Conservation (phyloP, 768 basidiomycete genomes). For the Hypholoma sublateritium region DNA sequence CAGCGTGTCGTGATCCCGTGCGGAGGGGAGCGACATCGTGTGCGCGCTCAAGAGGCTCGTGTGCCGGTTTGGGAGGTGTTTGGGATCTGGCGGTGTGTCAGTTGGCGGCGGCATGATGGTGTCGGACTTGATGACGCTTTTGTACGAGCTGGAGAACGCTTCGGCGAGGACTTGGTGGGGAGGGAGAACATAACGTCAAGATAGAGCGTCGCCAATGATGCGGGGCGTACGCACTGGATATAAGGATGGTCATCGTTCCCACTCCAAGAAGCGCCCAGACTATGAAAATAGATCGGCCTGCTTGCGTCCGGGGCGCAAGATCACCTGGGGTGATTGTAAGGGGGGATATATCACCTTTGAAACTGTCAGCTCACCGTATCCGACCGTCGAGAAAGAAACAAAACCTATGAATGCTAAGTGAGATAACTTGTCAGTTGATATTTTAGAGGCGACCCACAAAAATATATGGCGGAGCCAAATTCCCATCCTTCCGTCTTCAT, state of each 20-base stretch:
- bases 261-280: conserved; percentile 80
- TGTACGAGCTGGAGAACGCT: conserved; percentile 65
- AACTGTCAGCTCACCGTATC: conserved; percentile 44
- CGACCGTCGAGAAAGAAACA: conserved; percentile 71
- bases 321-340: conserved; percentile 43
- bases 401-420: conserved; percentile 47
- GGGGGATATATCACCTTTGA: background rate
- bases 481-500: conserved; percentile 67
- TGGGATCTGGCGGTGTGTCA: too few species aligned
- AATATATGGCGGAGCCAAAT: conserved; percentile 66
- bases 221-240: conserved; percentile 51
- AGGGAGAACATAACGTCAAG: background rate
- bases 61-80: background rate
- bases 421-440: background rate
- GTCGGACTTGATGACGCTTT: conserved; percentile 47
- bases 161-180: conserved; percentile 40
- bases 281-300: conserved; percentile 75
- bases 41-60: too few species aligned
- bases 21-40: background rate
- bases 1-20: background rate
- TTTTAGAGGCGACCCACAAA: conserved; percentile 47
- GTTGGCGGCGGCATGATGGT: background rate
- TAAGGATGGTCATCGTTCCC: conserved; percentile 71
- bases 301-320: conserved; percentile 55
- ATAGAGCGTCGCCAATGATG: background rate